Evolutionary conservation across 2,329 filamentous ascomycete species (phyloP).

Genomic region (Botrytis porri): DNA sequence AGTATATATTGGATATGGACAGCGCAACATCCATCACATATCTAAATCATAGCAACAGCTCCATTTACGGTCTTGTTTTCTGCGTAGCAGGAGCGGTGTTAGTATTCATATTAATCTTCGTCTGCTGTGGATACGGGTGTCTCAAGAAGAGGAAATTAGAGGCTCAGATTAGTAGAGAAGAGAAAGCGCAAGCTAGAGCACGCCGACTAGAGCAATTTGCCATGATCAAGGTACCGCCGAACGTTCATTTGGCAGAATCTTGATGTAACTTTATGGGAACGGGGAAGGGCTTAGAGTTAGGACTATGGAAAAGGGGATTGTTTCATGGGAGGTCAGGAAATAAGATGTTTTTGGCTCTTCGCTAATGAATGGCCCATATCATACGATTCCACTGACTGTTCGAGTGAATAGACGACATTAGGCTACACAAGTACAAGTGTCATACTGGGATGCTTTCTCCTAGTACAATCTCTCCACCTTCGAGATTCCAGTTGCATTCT

Average conservation of each 20-base stretch:
- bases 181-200: neutral
- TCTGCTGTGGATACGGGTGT: constrained; percentile 10
- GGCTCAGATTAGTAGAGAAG: neutral
- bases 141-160: neutral
- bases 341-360: too few species aligned
- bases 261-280: neutral
- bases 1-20: neutral
- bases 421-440: neutral
- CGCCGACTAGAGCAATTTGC: neutral
- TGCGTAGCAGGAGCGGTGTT: neutral
- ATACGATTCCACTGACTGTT: neutral
- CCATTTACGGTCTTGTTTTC: neutral
- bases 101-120: neutral
- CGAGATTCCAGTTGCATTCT: neutral
- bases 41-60: neutral
- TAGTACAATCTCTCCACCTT: neutral
- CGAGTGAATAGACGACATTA: neutral
- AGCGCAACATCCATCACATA: neutral
- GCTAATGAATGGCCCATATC: neutral
- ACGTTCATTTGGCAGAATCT: neutral
- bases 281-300: neutral
- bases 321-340: neutral
- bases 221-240: neutral
- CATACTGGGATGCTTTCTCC: neutral
- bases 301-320: neutral